Percentiles rank a stretch among this genome's conserved stretches.
phyloP scores from a whole-genome alignment of 75 land plant species.

The Cunninghamia lanceolata region DNA sequence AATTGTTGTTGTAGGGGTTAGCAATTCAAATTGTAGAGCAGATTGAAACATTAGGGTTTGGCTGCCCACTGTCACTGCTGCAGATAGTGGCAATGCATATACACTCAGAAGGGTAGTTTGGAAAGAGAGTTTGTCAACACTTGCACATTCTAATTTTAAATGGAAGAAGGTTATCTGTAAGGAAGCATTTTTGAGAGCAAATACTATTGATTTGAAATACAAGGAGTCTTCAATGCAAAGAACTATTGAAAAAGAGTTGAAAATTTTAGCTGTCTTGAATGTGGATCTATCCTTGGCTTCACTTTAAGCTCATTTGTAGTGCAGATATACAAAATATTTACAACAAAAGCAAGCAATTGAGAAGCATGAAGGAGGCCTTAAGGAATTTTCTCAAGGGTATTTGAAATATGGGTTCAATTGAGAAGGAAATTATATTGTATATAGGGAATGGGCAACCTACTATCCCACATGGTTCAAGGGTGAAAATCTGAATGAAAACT shows the following conservation, averaged over 20 bases:
- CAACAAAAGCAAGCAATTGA: conserved; percentile 61
- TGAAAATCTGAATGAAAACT: conserved; percentile 78
- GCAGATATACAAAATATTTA: conserved; percentile 49
- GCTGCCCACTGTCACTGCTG: too few relatives aligned
- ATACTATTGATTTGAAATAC: conserved; percentile 31
- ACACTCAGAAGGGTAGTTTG: too few relatives aligned
- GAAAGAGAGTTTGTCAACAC: not conserved
- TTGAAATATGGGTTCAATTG: conserved; percentile 88
- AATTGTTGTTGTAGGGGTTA: too few relatives aligned
- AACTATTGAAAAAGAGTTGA: conserved; percentile 32
- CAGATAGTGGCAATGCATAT: too few relatives aligned
- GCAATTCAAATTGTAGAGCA: too few relatives aligned
- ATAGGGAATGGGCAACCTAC: conserved; percentile 93
- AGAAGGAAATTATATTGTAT: conserved; percentile 65
- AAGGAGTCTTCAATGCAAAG: conserved; percentile 22
- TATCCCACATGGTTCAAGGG: conserved; percentile 85
- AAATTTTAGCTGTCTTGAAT: conserved; percentile 44
- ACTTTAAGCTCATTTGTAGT: conserved; percentile 65
- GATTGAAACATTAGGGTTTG: too few relatives aligned
- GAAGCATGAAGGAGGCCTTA: conserved; percentile 84
- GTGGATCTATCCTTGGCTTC: conserved; percentile 66
- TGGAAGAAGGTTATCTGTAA: not conserved
- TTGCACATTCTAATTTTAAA: not conserved
- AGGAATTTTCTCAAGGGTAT: conserved; percentile 82
- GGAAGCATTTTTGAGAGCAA: not conserved